Evolutionary conservation across 2,329 filamentous ascomycete genomes (phyloP).

Genomic region (Fusarium bulbicola): DNA sequence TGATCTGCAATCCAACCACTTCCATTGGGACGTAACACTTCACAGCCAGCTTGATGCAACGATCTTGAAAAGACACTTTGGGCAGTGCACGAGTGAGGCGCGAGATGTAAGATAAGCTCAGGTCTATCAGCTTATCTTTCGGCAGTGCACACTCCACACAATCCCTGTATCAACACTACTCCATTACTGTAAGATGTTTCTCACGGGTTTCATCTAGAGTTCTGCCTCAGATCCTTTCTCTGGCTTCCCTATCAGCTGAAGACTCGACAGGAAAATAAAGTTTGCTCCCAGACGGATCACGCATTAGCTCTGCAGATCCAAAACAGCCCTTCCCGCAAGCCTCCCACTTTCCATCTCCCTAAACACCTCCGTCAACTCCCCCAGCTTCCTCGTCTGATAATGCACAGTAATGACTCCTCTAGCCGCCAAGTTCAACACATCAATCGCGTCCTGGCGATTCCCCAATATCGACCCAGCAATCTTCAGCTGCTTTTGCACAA

Average conservation of each 20-base stretch:
- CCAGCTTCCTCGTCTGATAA: not conserved
- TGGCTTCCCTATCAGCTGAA: rapidly evolving
- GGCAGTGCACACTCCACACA: not conserved
- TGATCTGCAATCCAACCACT: not conserved
- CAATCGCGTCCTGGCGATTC: not conserved
- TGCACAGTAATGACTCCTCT: not conserved
- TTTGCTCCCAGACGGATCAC: not conserved
- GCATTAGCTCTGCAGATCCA: not conserved
- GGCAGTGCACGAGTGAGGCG: not conserved
- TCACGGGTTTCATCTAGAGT: not conserved
- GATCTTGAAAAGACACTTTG: not conserved
- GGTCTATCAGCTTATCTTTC: rapidly evolving
- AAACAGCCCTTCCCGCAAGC: not conserved
- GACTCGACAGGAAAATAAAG: not conserved
- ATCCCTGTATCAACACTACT: not conserved
- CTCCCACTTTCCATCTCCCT: not conserved
- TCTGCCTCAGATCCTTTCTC: rapidly evolving
- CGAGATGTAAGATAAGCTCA: not conserved
- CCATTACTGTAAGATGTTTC: not conserved
- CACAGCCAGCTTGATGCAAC: not conserved
- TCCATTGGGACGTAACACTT: not conserved
- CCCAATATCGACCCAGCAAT: not conserved
- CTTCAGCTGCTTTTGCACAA: not conserved
- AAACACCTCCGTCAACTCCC: not conserved
- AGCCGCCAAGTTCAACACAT: not conserved